Evolutionary conservation across 768 basidiomycete genomes (phyloP), one percentile per base, ranked within the genome.

Genomic region (Lactifluus subvellereus): DNA sequence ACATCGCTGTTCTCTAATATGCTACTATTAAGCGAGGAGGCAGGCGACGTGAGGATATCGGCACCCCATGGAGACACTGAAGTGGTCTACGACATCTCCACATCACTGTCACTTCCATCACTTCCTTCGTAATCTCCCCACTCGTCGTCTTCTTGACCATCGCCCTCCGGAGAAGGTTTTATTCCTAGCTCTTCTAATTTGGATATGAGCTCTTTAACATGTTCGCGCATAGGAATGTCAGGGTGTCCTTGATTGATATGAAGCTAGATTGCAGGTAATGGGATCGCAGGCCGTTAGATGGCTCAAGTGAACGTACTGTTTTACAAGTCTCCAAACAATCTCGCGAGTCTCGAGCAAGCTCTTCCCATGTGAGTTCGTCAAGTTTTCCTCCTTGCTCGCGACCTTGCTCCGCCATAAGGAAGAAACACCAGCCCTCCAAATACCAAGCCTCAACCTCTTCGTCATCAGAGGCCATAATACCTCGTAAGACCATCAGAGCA

Each of bases 381-480:
- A 78, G 64, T 18, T 68, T 71, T 42, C 73, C 80, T 20, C 78
- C 79, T 13, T 74, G 80, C 68, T 87, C 84, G 64, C 83, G 80
- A 8, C 83, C 84, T 63, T 87, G 82, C 72, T 89, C 87, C 0
- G 85, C 82, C 83, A 90, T 85, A 51, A 95, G 76, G 77, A 85
- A 92, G 79, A 91, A 93, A 66, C 89, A 88, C 93, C 93, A 97
- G 57, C 93, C 94, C 74, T 95, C 93, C 33, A 96, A 82, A 71
- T 96, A 96, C 87, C 94, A 95, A 1, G 87, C 94, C 68, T 95
- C 93, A 13, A 94, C 86, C 57, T 91, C 88, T 70, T 91, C 82
- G 67, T 94, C 90, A 72, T 95, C 92, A 0, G 85, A 74, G 10
- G 87, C 82, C 74, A 94, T 85, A 10, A 94, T 80, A 13, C 88